Evolutionary conservation across 2,329 filamentous ascomycete genomes (phyloP).

Genomic region (Phoma sp.): DNA sequence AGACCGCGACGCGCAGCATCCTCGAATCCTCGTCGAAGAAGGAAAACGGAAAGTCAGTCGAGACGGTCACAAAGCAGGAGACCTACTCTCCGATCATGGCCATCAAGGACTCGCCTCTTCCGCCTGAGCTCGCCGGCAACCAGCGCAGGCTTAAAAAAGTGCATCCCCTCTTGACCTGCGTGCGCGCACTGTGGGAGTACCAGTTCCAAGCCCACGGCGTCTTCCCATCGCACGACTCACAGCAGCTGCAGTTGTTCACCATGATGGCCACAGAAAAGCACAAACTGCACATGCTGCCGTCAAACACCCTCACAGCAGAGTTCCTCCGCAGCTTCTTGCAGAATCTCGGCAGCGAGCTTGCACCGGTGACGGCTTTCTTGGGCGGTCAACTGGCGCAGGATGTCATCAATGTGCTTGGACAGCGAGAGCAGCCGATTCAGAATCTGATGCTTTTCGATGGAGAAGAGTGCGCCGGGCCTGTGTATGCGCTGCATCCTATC

Average conservation of each 20-base stretch:
- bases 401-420: constrained; percentile 92
- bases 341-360: constrained; percentile 82
- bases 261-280: constrained; percentile 78
- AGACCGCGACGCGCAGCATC: constrained; percentile 80
- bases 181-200: constrained; percentile 91
- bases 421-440: constrained; percentile 92
- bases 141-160: constrained; percentile 74
- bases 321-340: constrained; percentile 85
- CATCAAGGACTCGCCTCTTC: constrained; percentile 78
- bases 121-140: constrained; percentile 69
- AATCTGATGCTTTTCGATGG: constrained; percentile 94
- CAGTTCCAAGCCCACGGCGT: constrained; percentile 56
- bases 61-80: constrained; percentile 91
- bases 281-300: constrained; percentile 62
- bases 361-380: constrained; percentile 85
- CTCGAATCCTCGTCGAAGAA: constrained; percentile 71
- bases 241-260: constrained; percentile 74
- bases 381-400: constrained; percentile 93
- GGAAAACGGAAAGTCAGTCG: constrained; percentile 68
- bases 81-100: constrained; percentile 86
- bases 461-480: constrained; percentile 74
- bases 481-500: constrained; percentile 78
- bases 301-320: constrained; percentile 56
- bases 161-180: constrained; percentile 81
- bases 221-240: constrained; percentile 57